Conservation (phyloP, 768 basidiomycete genomes). For the Hericium rajendrae region DNA sequence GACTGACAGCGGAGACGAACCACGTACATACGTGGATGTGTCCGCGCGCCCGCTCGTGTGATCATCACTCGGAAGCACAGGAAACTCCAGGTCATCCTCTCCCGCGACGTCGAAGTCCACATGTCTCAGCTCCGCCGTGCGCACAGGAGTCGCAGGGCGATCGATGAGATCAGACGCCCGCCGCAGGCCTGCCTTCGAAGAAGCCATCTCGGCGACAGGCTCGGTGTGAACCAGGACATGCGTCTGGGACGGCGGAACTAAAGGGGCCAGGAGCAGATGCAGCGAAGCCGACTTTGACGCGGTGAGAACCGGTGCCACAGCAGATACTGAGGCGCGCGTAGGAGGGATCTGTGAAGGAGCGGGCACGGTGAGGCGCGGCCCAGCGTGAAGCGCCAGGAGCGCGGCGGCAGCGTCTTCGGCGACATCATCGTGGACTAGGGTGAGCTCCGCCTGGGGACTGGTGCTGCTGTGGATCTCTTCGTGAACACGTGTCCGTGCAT, state of each 20-base stretch:
- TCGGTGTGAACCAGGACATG: neutral
- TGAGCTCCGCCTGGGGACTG: neutral
- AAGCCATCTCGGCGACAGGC: neutral
- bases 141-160: neutral
- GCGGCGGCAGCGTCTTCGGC: constrained; percentile 11
- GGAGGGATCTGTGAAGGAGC: neutral
- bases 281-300: neutral
- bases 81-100: neutral
- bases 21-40: neutral
- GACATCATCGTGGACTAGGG: neutral
- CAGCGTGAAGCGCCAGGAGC: constrained; percentile 8
- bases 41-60: neutral
- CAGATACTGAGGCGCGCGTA: neutral
- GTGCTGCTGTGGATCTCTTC: neutral
- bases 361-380: constrained; percentile 6
- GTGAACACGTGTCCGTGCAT: neutral
- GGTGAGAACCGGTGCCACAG: neutral
- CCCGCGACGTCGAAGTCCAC: neutral
- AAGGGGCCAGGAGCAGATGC: neutral
- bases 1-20: constrained; percentile 5
- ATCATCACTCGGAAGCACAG: neutral
- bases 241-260: neutral
- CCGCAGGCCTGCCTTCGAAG: neutral
- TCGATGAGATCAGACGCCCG: constrained; percentile 1
- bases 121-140: neutral